Conservation (phyloP, 768 basidiomycete genomes). For the Amanita inopinata region DNA sequence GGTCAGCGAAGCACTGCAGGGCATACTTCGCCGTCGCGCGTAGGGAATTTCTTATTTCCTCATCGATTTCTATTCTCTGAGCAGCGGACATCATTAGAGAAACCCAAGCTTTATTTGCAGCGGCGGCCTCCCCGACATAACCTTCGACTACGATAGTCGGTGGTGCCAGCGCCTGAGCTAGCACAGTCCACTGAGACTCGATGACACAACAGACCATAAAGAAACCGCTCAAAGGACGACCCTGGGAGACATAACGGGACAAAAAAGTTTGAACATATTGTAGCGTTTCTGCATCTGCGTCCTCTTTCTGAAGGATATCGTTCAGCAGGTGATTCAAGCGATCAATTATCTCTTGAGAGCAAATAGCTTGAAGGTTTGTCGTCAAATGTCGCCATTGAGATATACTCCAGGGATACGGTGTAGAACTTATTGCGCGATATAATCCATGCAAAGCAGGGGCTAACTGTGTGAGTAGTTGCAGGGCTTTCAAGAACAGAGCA, state of each 20-base stretch:
- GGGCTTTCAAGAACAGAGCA: slow-evolving; percentile 31
- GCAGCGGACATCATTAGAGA: slow-evolving; percentile 50
- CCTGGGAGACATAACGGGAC: slow-evolving; percentile 63
- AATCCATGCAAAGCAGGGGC: slow-evolving; percentile 81
- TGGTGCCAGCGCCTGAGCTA: slow-evolving; percentile 56
- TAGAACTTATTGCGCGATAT: slow-evolving; percentile 77
- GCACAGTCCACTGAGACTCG: slow-evolving; percentile 77
- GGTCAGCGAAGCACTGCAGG: slow-evolving; percentile 68
- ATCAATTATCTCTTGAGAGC: slow-evolving; percentile 58
- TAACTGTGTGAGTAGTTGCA: slow-evolving; percentile 63
- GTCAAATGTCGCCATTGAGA: slow-evolving; percentile 55
- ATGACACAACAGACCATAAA: slow-evolving; percentile 86
- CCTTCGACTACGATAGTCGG: slow-evolving; percentile 17
- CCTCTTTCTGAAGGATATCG: slow-evolving; percentile 50
- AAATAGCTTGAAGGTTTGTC: slow-evolving; percentile 44
- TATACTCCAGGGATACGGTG: slow-evolving; percentile 64
- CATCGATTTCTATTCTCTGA: slow-evolving; percentile 28
- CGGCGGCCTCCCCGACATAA: slow-evolving; percentile 57
- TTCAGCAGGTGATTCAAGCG: slow-evolving; percentile 60
- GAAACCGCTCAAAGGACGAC: slow-evolving; percentile 77
- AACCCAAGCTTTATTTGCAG: slow-evolving; percentile 77
- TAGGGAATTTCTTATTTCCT: slow-evolving; percentile 30
- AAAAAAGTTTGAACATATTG: slow-evolving; percentile 61
- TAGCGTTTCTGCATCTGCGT: slow-evolving; percentile 37
- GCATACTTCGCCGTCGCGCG: slow-evolving; percentile 46